Evolutionary conservation across 2,329 filamentous ascomycete species (phyloP), one percentile per base, ranked within the genome.

Genomic region (Epichloe typhina): DNA sequence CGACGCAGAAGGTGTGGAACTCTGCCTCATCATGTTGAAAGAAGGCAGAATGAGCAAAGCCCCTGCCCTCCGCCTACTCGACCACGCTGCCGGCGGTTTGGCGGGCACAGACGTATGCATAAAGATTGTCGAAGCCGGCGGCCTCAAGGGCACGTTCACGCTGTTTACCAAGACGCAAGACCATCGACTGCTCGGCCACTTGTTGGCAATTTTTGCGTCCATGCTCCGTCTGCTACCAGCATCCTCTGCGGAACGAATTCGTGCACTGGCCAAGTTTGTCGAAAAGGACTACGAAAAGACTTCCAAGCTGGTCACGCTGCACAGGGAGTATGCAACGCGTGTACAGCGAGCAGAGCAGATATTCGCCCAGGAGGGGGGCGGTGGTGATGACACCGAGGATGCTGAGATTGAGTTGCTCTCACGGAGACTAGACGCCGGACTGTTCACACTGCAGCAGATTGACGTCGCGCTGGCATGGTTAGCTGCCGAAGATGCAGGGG

Each of bases 211-310:
- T 9, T 97, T 97, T 55, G 80, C 86, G 1, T 87, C 86, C 0
- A 76, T 98, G 64, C 73, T 98, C 1, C 83, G 89, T 23, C 75
- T 83, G 4, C 68, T 98, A 1, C 89, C 90, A 0, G 86, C 82
- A 15, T 80, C 88, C 35, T 89, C 87, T 1, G 74, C 87, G 0
- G 76, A 83, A 35, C 79, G 93, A 5, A 94, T 97, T 58, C 80
- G 93, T 4, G 79, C 84, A 1, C 75, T 97, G 4, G 91, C 90
- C 46, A 98, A 98, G 62, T 97, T 97, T 60, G 85, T 95, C 17
- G 93, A 98, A 66, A 95, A 88, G 63, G 83, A 95, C 56, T 95
- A 94, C 64, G 88, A 84, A 57, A 97, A 97, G 72, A 80, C 88
- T 38, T 70, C 64, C 5, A 87, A 83, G 62, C 72, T 97, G 4